Evolutionary conservation across 2,329 filamentous ascomycete genomes (phyloP), one percentile per base, ranked within the genome.

Genomic region (Alternaria sp.): DNA sequence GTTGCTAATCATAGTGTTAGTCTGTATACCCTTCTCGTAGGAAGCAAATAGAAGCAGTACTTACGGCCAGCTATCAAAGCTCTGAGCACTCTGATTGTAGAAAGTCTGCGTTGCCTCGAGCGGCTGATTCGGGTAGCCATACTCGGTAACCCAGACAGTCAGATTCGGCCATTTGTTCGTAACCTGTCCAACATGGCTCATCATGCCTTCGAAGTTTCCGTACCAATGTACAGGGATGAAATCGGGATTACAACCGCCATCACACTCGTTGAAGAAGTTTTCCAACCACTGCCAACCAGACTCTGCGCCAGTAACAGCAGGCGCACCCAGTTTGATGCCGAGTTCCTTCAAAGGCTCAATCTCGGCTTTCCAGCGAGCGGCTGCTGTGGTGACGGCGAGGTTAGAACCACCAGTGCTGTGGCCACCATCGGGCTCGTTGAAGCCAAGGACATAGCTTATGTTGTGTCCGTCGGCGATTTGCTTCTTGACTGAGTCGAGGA

Each of bases 71-170:
- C 84, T 81, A 75, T 94, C 91, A 62, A 94, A 86, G 75, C 88
- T 92, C 44, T 87, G 83, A 54, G 85, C 77, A 3, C 86, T 88
- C 69, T 82, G 82, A 69, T 93, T 92, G 80, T 87, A 93, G 73
- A 91, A 93, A 0, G 74, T 66, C 72, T 92, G 86, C 0, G 88
- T 89, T 0, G 82, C 78, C 1, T 74, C 60, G 16, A 92, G 82
- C 26, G 84, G 80, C 68, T 86, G 82, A 62, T 89, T 77, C 55
- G 81, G 75, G 54, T 84, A 84, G 38, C 89, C 91, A 75, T 90
- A 93, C 78, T 95, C 92, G 26, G 92, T 94, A 11, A 94, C 82
- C 92, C 91, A 94, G 62, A 94, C 86, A 4, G 85, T 83, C 78
- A 78, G 73, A 81, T 87, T 78, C 18, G 70, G 72, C 64, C 80